phyloP scores from a whole-genome alignment of 768 basidiomycete genomes.

The Collybia sordida region DNA sequence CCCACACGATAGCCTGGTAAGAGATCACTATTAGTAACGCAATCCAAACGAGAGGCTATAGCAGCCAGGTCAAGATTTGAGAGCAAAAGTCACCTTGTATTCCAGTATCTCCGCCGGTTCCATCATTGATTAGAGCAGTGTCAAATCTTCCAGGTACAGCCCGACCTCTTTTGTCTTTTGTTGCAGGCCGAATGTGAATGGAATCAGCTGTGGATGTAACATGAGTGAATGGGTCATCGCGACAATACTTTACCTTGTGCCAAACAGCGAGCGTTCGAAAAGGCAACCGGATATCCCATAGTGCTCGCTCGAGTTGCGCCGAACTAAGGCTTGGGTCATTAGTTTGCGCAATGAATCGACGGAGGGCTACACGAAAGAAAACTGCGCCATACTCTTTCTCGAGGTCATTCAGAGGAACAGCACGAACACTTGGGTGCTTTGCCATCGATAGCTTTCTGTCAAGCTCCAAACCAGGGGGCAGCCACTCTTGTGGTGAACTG shows the following conservation, averaged over 20 bases:
- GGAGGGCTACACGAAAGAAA: slow-evolving; percentile 19
- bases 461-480: slow-evolving; percentile 2
- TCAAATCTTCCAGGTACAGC: slow-evolving; percentile 29
- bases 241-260: slow-evolving; percentile 27
- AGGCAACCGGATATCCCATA: slow-evolving; percentile 10
- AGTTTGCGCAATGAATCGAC: slow-evolving; percentile 18
- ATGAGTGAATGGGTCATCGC: slow-evolving; percentile 8
- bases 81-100: slow-evolving; percentile 19
- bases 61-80: too few species aligned
- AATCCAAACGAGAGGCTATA: neutral
- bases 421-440: slow-evolving; percentile 17
- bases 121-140: slow-evolving; percentile 11
- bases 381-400: slow-evolving; percentile 21
- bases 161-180: slow-evolving; percentile 8
- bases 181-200: slow-evolving; percentile 21
- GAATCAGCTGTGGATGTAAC: slow-evolving; percentile 17
- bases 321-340: slow-evolving; percentile 12
- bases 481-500: neutral
- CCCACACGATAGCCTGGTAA: slow-evolving; percentile 20
- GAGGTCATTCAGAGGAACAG: slow-evolving; percentile 15
- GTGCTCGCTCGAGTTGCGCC: slow-evolving; percentile 6
- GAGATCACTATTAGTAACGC: neutral
- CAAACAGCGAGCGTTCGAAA: slow-evolving; percentile 25
- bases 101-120: slow-evolving; percentile 1
- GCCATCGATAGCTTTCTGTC: slow-evolving; percentile 15